Conservation (phyloP, 2,329 filamentous ascomycete genomes). For the Xylariaceae sp. region DNA sequence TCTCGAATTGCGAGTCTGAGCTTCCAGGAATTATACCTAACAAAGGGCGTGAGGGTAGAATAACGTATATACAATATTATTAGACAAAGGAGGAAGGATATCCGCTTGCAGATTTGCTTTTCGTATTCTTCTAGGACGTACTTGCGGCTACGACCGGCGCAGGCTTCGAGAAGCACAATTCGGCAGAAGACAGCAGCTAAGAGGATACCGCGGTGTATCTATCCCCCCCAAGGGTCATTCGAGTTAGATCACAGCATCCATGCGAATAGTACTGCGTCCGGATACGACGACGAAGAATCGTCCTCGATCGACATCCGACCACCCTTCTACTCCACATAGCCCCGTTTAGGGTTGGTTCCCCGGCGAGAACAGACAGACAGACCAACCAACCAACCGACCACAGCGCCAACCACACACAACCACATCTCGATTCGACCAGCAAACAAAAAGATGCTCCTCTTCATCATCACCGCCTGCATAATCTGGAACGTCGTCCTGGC, state of each 20-base stretch:
- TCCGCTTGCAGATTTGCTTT: background rate
- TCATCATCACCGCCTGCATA: slow-evolving; percentile 22
- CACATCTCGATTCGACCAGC: too few species aligned
- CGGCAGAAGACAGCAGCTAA: too few species aligned
- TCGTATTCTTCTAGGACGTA: background rate
- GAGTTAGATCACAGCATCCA: too few species aligned
- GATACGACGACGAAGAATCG: too few species aligned
- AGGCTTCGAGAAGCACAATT: background rate
- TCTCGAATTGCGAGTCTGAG: background rate
- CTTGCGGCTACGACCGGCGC: background rate
- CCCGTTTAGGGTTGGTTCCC: too few species aligned
- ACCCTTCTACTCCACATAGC: too few species aligned
- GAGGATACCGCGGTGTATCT: too few species aligned
- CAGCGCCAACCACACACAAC: background rate
- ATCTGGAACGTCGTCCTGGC: slow-evolving; percentile 27
- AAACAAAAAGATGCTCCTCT: slow-evolving; percentile 17
- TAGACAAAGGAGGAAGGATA: background rate
- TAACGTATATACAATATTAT: background rate
- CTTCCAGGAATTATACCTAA: background rate
- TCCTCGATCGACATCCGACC: too few species aligned
- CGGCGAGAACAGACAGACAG: background rate
- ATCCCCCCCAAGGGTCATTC: too few species aligned
- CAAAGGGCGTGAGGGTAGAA: background rate
- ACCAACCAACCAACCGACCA: background rate
- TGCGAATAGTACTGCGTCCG: too few species aligned